phyloP scores from a whole-genome alignment of 2,329 filamentous ascomycete genomes.

The Pezicula rhizophila region DNA sequence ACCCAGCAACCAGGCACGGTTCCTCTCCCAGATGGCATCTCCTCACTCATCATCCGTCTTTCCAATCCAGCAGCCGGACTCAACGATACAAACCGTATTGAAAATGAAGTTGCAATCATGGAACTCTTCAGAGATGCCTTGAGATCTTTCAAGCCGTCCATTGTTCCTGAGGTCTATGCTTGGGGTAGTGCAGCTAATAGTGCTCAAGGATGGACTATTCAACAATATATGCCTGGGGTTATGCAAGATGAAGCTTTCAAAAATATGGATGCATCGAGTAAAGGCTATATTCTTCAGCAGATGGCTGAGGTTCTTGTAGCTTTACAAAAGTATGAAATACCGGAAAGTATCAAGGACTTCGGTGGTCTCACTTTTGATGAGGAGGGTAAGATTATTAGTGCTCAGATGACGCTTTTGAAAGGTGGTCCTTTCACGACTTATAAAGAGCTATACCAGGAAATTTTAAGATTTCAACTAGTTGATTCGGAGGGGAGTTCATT shows the following conservation, averaged over 20 bases:
- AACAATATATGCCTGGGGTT: slow-evolving; percentile 27
- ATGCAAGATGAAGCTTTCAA: slow-evolving; percentile 18
- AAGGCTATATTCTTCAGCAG: slow-evolving; percentile 24
- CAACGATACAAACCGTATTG: slow-evolving; percentile 19
- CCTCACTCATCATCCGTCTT: slow-evolving; percentile 28
- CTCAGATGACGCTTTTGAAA: slow-evolving; percentile 26
- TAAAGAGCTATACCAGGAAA: slow-evolving; percentile 24
- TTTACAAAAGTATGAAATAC: slow-evolving; percentile 28
- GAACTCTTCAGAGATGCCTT: slow-evolving; percentile 26
- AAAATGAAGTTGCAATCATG: slow-evolving; percentile 30
- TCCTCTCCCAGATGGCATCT: slow-evolving; percentile 20
- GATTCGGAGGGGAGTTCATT: slow-evolving; percentile 24
- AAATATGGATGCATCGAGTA: slow-evolving; percentile 18
- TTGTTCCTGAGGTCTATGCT: slow-evolving; percentile 28
- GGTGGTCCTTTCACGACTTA: slow-evolving; percentile 25
- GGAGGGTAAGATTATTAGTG: slow-evolving; percentile 25
- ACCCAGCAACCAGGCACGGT: slow-evolving; percentile 21
- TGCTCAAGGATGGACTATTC: slow-evolving; percentile 26
- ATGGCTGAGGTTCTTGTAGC: slow-evolving; percentile 26
- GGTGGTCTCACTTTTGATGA: slow-evolving; percentile 29
- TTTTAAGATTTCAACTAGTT: slow-evolving; percentile 16
- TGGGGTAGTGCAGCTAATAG: slow-evolving; percentile 21
- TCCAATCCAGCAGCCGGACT: slow-evolving; percentile 29
- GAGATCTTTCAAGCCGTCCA: slow-evolving; percentile 14
- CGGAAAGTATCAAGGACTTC: slow-evolving; percentile 24